Evolutionary conservation across 495 filamentous ascomycete species (phyloP), one percentile per base, ranked within the genome.

Genomic region (Lichina pygmaea): DNA sequence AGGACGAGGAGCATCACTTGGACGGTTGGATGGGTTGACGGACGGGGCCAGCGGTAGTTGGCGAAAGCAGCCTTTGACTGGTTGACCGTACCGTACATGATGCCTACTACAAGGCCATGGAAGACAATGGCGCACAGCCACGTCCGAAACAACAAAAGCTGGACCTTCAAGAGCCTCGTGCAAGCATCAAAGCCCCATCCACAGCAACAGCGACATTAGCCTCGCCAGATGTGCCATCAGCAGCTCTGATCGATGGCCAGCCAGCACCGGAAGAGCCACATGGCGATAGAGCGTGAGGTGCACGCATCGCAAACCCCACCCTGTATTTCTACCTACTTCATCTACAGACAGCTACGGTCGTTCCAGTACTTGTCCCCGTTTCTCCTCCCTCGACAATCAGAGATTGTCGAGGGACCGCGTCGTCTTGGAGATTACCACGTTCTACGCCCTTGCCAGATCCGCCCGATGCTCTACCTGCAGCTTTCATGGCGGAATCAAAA

Each of bases 1-100:
- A 49, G 47, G 10, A 11, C 34, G 7, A 48, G 34, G 16, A 48
- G 47, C 33, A 8, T 49, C 17, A 16, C 6, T 7, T 49, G 47
- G 47, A 49, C 47, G 9, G 24, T 49, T 12, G 47, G 48, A 31
- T 49, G 47, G 47, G 8, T 47, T 8, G 7, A 49, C 32, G 44
- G 15, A 31, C 12, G 8, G 39, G 47, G 44, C 12, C 44, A 24
- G 12, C 42, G 47, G 33, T 2, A 8, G 33, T 43, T 49, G 44
- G 12, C 6, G 2, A 8, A n/a, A n/a, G n/a, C 33, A 6, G n/a
- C 44, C 24, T 36, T 49, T 12, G 47, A 49, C 15, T 37, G 11
- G 8, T 13, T 30, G 15, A 34, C 46, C 11, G n/a, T n/a, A n/a
- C n/a, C n/a, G 10, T 49, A 13, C 7, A 40, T 2, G 33, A 48